A percentile compares a stretch with the other conserved stretches of the same genome.
Conservation (phyloP, 2,329 filamentous ascomycete species). For the Cladosporium sp. region DNA sequence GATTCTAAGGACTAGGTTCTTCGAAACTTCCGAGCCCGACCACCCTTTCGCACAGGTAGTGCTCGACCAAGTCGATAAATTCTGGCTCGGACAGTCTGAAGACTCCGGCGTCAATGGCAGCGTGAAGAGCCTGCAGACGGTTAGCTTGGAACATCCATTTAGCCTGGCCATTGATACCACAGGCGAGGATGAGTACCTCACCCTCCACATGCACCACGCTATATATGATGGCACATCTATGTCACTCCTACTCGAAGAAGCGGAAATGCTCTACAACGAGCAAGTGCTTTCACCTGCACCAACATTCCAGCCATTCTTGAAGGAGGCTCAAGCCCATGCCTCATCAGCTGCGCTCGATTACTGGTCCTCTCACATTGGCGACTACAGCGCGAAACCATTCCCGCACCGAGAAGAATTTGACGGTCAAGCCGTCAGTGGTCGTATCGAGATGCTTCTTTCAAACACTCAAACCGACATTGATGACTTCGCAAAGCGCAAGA, state of each 20-base stretch:
- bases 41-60: conserved; percentile 71
- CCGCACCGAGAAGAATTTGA: conserved; percentile 21
- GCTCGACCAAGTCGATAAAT: conserved; percentile 45
- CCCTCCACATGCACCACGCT: conserved; percentile 68
- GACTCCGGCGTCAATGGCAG: too few species aligned
- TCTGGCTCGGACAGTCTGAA: conserved; percentile 32
- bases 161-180: neutral
- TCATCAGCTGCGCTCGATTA: conserved; percentile 54
- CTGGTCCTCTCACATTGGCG: conserved; percentile 58
- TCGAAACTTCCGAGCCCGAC: conserved; percentile 55
- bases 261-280: conserved; percentile 56
- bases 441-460: neutral
- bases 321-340: conserved; percentile 50
- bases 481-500: conserved; percentile 47
- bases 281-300: conserved; percentile 46
- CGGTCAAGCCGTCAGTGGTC: conserved; percentile 9
- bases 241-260: conserved; percentile 62
- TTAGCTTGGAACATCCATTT: neutral
- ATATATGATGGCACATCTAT: conserved; percentile 84
- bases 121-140: neutral
- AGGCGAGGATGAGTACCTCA: neutral
- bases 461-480: conserved; percentile 38
- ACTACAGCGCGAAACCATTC: conserved; percentile 45
- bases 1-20: conserved; percentile 74
- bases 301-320: conserved; percentile 62